These are phyloP conservation scores for Penicillium flavigenum DNA, from an alignment of 495 filamentous ascomycete genomes.

Conservation along the genomic window DNA sequence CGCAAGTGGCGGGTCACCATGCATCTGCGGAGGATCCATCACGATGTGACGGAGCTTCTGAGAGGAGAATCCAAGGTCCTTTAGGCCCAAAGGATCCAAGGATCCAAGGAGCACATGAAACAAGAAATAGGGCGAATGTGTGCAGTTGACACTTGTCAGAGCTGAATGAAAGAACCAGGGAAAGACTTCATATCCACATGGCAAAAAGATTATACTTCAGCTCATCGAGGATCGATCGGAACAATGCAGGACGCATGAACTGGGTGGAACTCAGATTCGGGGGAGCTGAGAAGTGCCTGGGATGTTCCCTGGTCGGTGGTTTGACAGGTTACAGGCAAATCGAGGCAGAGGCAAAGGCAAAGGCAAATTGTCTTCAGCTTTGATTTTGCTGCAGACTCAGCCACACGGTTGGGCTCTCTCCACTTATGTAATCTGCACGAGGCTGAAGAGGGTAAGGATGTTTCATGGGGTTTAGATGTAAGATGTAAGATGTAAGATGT, in stretches of 20 bases:
- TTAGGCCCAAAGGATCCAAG: conserved; percentile 2
- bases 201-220: conserved; percentile 8
- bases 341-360: not conserved
- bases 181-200: not conserved
- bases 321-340: conserved; percentile 4
- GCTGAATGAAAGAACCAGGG: conserved; percentile 3
- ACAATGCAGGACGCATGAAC: conserved; percentile 17
- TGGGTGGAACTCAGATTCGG: conserved; percentile 15
- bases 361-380: no score
- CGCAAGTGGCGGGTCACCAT: conserved; percentile 42
- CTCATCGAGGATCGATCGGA: conserved; percentile 15
- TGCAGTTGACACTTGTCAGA: conserved; percentile 1
- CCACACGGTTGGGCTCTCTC: no score
- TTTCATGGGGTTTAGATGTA: no score
- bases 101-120: not conserved
- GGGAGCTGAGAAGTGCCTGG: conserved; percentile 16
- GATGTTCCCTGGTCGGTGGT: conserved; percentile 22
- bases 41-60: conserved; percentile 30
- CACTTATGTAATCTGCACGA: no score
- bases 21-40: conserved; percentile 36
- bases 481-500: no score
- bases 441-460: no score
- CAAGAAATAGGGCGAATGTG: not conserved
- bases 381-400: no score
- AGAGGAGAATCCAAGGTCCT: conserved; percentile 7